A percentile compares a stretch with the other conserved stretches of the same genome.
Evolutionary conservation across 1,284 basidiomycete genomes (phyloP).

Genomic region (Malassezia brasiliensis): DNA sequence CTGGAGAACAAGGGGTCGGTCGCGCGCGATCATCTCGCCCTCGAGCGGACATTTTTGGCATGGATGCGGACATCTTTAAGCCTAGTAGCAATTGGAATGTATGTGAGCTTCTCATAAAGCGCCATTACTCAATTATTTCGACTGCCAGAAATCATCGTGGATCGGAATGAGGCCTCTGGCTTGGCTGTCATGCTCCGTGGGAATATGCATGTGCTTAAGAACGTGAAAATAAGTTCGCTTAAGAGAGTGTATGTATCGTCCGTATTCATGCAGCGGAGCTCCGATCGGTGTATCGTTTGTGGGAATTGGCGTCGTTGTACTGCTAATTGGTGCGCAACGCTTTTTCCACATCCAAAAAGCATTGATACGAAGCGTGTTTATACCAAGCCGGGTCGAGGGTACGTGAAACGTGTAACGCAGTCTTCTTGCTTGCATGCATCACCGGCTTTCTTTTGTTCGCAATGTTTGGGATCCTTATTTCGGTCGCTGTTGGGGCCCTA

Average conservation of each 20-base stretch:
- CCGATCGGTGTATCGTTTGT: constrained; percentile 37
- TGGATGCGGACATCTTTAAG: constrained; percentile 48
- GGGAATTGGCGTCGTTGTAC: constrained; percentile 27
- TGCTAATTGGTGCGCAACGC: constrained; percentile 23
- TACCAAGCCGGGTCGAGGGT: constrained; percentile 31
- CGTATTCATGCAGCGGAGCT: constrained; percentile 18
- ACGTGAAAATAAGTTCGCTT: background rate
- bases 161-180: background rate
- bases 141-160: constrained; percentile 29
- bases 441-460: constrained; percentile 10
- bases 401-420: constrained; percentile 12
- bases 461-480: constrained; percentile 8
- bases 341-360: constrained; percentile 33
- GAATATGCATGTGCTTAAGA: background rate
- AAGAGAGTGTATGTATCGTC: background rate
- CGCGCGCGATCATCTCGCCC: constrained; percentile 47
- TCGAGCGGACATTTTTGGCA: constrained; percentile 47
- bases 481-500: constrained; percentile 10
- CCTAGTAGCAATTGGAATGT: constrained; percentile 41
- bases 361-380: constrained; percentile 28
- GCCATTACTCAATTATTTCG: constrained; percentile 44
- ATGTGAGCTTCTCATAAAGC: constrained; percentile 14
- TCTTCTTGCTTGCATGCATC: constrained; percentile 4
- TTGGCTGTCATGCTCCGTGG: background rate
- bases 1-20: constrained; percentile 46